These are phyloP conservation scores for Colletotrichum cordylinicola DNA, from an alignment of 2,329 filamentous ascomycete genomes.

Conservation along the genomic window DNA sequence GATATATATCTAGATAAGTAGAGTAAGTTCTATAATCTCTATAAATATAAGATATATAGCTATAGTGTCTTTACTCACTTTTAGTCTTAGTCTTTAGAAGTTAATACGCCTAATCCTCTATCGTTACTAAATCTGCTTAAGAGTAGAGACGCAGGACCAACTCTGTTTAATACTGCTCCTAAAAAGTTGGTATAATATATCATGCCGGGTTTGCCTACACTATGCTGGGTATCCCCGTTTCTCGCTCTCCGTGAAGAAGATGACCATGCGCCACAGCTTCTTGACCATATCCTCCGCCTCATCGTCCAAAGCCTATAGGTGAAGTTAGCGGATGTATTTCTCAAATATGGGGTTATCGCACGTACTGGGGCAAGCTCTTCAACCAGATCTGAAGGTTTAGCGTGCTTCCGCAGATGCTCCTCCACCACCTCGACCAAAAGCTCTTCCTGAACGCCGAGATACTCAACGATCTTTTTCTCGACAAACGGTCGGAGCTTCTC, in stretches of 20 bases:
- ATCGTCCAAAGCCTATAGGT: constrained; percentile 80
- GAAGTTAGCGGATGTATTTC: constrained; percentile 31
- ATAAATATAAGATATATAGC: neutral
- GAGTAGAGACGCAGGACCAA: neutral
- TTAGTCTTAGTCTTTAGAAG: neutral
- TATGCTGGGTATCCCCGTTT: constrained; percentile 82
- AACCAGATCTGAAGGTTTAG: constrained; percentile 78
- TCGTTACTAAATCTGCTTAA: neutral
- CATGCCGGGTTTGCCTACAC: constrained; percentile 11
- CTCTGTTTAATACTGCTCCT: neutral
- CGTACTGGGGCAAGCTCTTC: constrained; percentile 84
- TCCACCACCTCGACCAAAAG: constrained; percentile 93
- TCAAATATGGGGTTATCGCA: constrained; percentile 25
- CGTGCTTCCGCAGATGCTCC: constrained; percentile 79
- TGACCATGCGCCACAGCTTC: constrained; percentile 98
- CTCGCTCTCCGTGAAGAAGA: constrained; percentile 96
- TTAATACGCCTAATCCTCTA: neutral
- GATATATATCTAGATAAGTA: neutral
- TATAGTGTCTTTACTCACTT: neutral
- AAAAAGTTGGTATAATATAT: constrained; percentile 13
- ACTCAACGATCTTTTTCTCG: constrained; percentile 98
- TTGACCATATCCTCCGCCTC: constrained; percentile 93
- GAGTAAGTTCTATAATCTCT: neutral
- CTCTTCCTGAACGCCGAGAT: constrained; percentile 94
- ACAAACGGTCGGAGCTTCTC: constrained; percentile 94